Conservation (phyloP, 1,284 basidiomycete genomes). For the Ganoderma boninense region DNA sequence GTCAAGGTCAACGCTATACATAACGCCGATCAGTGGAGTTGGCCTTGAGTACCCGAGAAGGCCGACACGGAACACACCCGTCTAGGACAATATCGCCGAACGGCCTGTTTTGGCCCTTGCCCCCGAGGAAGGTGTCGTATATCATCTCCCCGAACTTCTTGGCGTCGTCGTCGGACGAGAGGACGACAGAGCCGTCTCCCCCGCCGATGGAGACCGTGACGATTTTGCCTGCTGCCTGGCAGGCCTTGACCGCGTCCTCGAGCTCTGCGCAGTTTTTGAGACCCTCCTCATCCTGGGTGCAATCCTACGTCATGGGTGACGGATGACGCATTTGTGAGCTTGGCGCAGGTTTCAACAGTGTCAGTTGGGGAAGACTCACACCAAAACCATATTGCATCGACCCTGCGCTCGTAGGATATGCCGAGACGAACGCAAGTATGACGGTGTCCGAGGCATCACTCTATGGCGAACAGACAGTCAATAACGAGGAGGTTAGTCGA, state of each 20-base stretch:
- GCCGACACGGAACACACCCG: slow-evolving; percentile 50
- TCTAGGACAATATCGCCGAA: slow-evolving; percentile 72
- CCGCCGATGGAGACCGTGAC: slow-evolving; percentile 72
- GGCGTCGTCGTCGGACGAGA: slow-evolving; percentile 60
- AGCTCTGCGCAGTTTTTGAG: slow-evolving; percentile 35
- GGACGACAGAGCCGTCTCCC: slow-evolving; percentile 59
- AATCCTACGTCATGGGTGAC: too few species aligned
- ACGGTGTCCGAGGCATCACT: neutral
- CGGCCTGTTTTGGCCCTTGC: slow-evolving; percentile 60
- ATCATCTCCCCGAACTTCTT: slow-evolving; percentile 61
- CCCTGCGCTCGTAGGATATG: slow-evolving; percentile 21
- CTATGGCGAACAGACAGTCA: slow-evolving; percentile 54
- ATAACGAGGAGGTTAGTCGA: neutral
- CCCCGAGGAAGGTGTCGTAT: slow-evolving; percentile 74
- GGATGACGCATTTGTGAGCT: neutral
- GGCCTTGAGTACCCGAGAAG: neutral
- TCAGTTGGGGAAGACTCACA: slow-evolving; percentile 55
- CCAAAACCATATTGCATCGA: slow-evolving; percentile 52
- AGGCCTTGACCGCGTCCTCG: slow-evolving; percentile 61
- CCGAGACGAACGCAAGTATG: neutral
- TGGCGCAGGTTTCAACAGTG: neutral
- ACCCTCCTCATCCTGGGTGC: neutral
- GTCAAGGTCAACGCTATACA: slow-evolving; percentile 62
- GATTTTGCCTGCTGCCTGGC: slow-evolving; percentile 72
- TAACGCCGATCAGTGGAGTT: neutral